Evolutionary conservation across 768 basidiomycete genomes (phyloP).

Genomic region (Suillus brevipes): DNA sequence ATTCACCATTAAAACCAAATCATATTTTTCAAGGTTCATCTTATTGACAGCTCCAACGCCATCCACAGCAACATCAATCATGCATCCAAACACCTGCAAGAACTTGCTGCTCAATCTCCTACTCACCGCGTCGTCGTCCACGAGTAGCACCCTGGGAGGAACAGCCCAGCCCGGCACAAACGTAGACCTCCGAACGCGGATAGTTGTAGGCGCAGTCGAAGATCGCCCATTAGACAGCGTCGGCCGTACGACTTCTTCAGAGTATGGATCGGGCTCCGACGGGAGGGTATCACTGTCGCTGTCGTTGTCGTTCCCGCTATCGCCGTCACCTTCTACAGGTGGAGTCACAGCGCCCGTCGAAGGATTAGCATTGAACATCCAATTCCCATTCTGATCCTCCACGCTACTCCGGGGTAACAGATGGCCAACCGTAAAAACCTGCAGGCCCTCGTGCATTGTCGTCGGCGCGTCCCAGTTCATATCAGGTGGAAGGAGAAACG

Average conservation of each 20-base stretch:
- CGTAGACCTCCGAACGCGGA: conserved; percentile 73
- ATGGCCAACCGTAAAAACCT: conserved; percentile 81
- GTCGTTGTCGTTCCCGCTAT: conserved; percentile 21
- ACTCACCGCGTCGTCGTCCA: conserved; percentile 95
- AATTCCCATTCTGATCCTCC: conserved; percentile 57
- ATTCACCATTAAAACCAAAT: conserved; percentile 90
- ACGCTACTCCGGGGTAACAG: conserved; percentile 57
- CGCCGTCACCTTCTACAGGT: conserved; percentile 20
- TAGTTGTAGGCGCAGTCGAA: conserved; percentile 18
- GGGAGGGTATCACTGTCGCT: conserved; percentile 19
- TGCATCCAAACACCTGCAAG: conserved; percentile 92
- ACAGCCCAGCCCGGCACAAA: conserved; percentile 92
- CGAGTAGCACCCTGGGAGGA: conserved; percentile 86
- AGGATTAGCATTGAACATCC: conserved; percentile 51
- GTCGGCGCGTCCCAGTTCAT: conserved; percentile 28
- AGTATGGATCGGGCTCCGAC: conserved; percentile 26
- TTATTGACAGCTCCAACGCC: conserved; percentile 90
- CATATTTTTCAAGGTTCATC: conserved; percentile 96
- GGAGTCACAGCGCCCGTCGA: conserved; percentile 9
- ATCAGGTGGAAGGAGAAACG: conserved; percentile 29
- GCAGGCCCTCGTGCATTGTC: conserved; percentile 59
- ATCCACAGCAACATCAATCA: conserved; percentile 92
- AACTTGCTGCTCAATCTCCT: conserved; percentile 89
- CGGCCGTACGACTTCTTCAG: conserved; percentile 43
- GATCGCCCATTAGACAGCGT: conserved; percentile 30